Evolutionary conservation across 2,329 filamentous ascomycete species (phyloP).

Genomic region (Stylonectria norvegica): DNA sequence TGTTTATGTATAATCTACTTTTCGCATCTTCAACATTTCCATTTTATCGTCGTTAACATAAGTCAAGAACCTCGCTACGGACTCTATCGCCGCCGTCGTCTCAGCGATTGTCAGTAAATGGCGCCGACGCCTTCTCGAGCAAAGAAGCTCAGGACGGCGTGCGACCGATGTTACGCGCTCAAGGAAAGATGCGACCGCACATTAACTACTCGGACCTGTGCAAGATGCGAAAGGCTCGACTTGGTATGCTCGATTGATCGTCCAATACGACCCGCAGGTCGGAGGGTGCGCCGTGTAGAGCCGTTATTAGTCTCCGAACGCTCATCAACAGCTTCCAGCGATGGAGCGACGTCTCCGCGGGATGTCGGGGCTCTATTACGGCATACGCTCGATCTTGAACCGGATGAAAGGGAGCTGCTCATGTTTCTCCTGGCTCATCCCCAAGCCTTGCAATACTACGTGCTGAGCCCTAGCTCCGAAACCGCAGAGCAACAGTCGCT

Average conservation of each 20-base stretch:
- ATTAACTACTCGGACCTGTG: neutral
- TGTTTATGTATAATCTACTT: no score
- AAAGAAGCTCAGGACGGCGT: constrained; percentile 14
- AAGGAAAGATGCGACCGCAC: constrained; percentile 3
- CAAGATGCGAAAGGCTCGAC: constrained; percentile 1
- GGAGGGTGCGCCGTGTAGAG: neutral
- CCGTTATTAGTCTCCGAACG: neutral
- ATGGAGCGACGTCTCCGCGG: neutral
- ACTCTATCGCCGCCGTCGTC: no score
- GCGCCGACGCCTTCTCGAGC: no score
- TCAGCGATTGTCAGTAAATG: no score
- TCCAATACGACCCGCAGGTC: neutral
- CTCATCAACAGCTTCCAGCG: neutral
- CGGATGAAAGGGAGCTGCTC: constrained; percentile 1
- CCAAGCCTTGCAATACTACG: neutral
- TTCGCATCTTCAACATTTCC: no score
- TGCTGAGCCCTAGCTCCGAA: constrained; percentile 1
- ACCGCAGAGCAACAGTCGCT: neutral
- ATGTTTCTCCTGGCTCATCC: constrained; percentile 1
- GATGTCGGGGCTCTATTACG: neutral
- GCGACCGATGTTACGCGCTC: constrained; percentile 3
- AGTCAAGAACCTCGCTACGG: no score
- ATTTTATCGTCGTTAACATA: no score
- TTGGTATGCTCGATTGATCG: neutral
- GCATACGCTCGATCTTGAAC: neutral